Conservation (phyloP, 1,284 basidiomycete species). For the Porogramme epimiltina region DNA sequence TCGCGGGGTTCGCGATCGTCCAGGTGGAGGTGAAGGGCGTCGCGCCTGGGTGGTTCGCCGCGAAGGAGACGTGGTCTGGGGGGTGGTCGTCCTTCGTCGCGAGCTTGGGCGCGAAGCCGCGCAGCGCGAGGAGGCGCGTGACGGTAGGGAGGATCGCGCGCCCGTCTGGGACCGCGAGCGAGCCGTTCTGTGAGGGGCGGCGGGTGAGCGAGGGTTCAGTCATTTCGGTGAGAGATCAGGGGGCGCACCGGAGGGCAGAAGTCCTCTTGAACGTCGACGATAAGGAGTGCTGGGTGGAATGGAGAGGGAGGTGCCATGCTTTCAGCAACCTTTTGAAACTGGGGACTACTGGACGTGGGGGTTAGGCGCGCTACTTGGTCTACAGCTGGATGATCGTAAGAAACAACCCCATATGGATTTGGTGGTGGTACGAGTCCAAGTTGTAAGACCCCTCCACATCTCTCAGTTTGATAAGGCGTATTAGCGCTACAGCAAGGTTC, state of each 20-base stretch:
- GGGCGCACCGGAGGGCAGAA: conserved; percentile 55
- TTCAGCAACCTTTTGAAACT: not conserved
- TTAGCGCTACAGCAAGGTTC: too few species aligned
- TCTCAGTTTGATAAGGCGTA: too few species aligned
- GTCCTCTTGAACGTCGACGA: conserved; percentile 67
- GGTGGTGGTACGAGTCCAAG: too few species aligned
- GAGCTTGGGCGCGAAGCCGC: conserved; percentile 41
- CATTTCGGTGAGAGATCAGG: not conserved
- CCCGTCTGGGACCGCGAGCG: conserved; percentile 53
- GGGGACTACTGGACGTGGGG: not conserved
- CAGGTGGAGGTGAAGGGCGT: conserved; percentile 43
- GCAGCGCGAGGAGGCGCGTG: conserved; percentile 44
- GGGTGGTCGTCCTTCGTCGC: conserved; percentile 59
- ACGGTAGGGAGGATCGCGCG: conserved; percentile 47
- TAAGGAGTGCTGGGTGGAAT: conserved; percentile 44
- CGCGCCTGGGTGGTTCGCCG: conserved; percentile 46
- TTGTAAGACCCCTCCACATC: too few species aligned
- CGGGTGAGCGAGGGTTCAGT: not conserved
- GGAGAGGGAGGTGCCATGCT: not conserved
- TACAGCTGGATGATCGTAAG: too few species aligned
- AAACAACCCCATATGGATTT: too few species aligned
- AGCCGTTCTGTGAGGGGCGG: conserved; percentile 38
- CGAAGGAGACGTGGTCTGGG: conserved; percentile 62
- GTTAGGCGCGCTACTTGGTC: too few species aligned
- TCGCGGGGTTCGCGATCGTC: conserved; percentile 35